phyloP scores from a whole-genome alignment of 1,284 basidiomycete genomes.

The Leccinum ambiguum region DNA sequence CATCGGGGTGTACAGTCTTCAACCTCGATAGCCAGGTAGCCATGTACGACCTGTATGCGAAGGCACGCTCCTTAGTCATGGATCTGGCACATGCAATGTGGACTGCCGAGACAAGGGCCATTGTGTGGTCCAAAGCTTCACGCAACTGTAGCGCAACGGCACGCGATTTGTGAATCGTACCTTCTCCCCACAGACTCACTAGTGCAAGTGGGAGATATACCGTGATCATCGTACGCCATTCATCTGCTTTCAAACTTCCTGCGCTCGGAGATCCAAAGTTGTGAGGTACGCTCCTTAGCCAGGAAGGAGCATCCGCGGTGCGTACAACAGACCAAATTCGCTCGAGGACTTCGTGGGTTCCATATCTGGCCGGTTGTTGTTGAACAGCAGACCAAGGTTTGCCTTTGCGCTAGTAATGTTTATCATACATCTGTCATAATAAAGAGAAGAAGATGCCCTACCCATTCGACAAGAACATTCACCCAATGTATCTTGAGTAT shows the following conservation, averaged over 20 bases:
- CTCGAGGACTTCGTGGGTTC: conserved; percentile 5
- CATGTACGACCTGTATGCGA: not conserved
- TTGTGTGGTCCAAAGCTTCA: conserved; percentile 8
- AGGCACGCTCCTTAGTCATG: conserved; percentile 2
- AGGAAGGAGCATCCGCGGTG: not conserved
- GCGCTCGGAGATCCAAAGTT: conserved; percentile 7
- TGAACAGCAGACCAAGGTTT: conserved; percentile 7
- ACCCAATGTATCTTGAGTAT: conserved; percentile 8
- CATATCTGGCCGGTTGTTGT: conserved; percentile 1
- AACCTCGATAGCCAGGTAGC: not conserved
- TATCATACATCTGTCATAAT: not conserved
- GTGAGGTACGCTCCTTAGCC: conserved; percentile 5
- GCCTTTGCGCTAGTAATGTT: not conserved
- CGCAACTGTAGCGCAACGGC: not conserved
- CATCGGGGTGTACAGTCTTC: conserved; percentile 5
- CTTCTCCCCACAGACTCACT: conserved; percentile 10
- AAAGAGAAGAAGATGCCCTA: not conserved
- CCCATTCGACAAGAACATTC: conserved; percentile 5
- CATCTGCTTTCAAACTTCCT: conserved; percentile 8
- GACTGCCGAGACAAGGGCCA: conserved; percentile 12
- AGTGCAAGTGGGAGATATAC: conserved; percentile 11
- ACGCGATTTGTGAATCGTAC: not conserved
- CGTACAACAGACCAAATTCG: conserved; percentile 1
- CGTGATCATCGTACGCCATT: conserved; percentile 9
- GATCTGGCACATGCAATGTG: conserved; percentile 8